Conservation (phyloP, 805 yeast species). For the Saturnispora dispora region DNA sequence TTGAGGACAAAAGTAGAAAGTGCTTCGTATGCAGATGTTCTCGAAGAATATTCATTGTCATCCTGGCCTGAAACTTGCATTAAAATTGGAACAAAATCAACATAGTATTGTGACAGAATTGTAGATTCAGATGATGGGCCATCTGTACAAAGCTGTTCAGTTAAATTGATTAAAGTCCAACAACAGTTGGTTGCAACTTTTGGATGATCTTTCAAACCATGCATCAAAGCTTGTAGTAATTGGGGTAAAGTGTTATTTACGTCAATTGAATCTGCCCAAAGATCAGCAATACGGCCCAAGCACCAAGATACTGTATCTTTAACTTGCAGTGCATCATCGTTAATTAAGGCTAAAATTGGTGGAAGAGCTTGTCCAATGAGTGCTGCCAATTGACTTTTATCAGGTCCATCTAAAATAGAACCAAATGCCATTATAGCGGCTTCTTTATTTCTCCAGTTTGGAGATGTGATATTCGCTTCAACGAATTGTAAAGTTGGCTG, state of each 20-base stretch:
- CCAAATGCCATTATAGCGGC: conserved; percentile 99
- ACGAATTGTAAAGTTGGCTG: conserved; percentile 81
- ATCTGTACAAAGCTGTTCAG: conserved; percentile 66
- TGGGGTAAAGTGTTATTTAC: conserved; percentile 54
- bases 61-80: conserved; percentile 56
- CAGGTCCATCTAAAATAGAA: conserved; percentile 92
- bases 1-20: conserved; percentile 71
- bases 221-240: conserved; percentile 61
- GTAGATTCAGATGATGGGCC: conserved; percentile 43
- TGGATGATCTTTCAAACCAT: conserved; percentile 86
- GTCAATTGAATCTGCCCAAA: conserved; percentile 70
- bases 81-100: conserved; percentile 58
- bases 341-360: conserved; percentile 66
- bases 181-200: conserved; percentile 95
- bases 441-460: conserved; percentile 80
- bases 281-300: conserved; percentile 89
- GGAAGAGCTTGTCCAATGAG: conserved; percentile 76
- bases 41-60: conserved; percentile 78
- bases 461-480: conserved; percentile 52
- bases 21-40: conserved; percentile 97
- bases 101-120: conserved; percentile 67
- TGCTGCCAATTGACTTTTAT: conserved; percentile 52
- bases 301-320: conserved; percentile 99
- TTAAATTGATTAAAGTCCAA: conserved; percentile 89
- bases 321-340: conserved; percentile 72